A percentile compares a stretch with the other conserved stretches of the same genome.
phyloP scores from a whole-genome alignment of 108 stramenopile genomes.

The Fragilariopsis cylindrus region DNA sequence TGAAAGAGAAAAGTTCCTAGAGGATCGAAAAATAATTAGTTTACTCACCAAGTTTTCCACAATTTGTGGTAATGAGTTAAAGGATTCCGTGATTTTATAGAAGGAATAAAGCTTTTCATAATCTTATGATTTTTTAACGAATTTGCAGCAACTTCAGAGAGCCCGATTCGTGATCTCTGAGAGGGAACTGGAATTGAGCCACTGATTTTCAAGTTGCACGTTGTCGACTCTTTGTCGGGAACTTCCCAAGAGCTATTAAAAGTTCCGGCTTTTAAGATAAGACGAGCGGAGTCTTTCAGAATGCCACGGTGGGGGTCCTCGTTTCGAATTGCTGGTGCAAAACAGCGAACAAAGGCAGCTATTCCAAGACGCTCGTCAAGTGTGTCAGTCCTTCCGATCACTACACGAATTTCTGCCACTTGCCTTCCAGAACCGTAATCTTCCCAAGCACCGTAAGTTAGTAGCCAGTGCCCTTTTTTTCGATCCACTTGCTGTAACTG shows the following conservation, averaged over 20 bases:
- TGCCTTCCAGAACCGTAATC: constrained; percentile 48
- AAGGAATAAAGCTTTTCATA: constrained; percentile 22
- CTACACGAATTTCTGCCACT: constrained; percentile 49
- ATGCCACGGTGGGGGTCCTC: constrained; percentile 46
- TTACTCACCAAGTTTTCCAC: constrained; percentile 38
- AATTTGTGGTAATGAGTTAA: constrained; percentile 36
- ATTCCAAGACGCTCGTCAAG: constrained; percentile 38
- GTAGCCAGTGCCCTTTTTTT: constrained; percentile 44
- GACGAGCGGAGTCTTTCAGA: constrained; percentile 39
- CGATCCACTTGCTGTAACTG: constrained; percentile 51
- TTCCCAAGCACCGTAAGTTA: constrained; percentile 55
- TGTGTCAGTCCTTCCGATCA: constrained; percentile 29
- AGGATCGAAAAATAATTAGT: neutral
- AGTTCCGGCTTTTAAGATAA: constrained; percentile 21
- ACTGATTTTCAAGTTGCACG: constrained; percentile 18
- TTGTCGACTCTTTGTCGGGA: constrained; percentile 10
- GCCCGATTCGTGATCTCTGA: constrained; percentile 22
- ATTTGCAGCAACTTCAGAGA: constrained; percentile 22
- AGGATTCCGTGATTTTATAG: constrained; percentile 39
- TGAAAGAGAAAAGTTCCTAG: neutral
- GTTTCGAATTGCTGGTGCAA: constrained; percentile 50
- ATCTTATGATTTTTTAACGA: constrained; percentile 26
- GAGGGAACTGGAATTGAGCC: constrained; percentile 22
- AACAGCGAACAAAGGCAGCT: constrained; percentile 45
- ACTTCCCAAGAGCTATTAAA: constrained; percentile 32